Percentiles rank a stretch among this genome's conserved stretches.
Conservation (phyloP, 331 rosid genomes). For the Malus hybrid region DNA sequence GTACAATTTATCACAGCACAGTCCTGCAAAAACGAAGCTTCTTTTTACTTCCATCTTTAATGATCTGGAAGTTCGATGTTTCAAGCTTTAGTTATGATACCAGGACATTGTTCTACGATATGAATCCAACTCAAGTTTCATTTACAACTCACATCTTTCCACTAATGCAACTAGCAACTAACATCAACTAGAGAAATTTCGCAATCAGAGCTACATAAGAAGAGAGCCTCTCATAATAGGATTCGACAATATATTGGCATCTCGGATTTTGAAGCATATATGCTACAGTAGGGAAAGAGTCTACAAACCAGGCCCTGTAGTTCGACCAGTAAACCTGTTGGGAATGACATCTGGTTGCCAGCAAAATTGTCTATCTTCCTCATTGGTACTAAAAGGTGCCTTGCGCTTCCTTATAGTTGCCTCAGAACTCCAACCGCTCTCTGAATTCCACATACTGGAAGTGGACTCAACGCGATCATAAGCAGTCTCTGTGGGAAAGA, state of each 20-base stretch:
- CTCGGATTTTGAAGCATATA: constrained; percentile 42
- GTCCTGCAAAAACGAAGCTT: not conserved
- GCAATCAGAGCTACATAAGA: constrained; percentile 48
- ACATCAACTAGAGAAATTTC: constrained; percentile 29
- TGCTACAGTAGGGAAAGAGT: constrained; percentile 40
- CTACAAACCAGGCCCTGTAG: constrained; percentile 71
- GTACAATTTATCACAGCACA: not conserved
- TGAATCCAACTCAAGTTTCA: constrained; percentile 26
- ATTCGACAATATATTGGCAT: constrained; percentile 36
- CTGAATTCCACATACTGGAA: constrained; percentile 37
- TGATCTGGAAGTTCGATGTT: not conserved
- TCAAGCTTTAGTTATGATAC: not conserved
- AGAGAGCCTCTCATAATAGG: constrained; percentile 44
- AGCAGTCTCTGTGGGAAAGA: constrained; percentile 50
- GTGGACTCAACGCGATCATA: constrained; percentile 39
- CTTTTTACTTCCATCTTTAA: not conserved
- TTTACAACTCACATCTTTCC: constrained; percentile 44
- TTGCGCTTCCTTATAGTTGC: constrained; percentile 55
- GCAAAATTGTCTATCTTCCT: constrained; percentile 75
- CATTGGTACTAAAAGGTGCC: constrained; percentile 44
- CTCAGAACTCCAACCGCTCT: constrained; percentile 43
- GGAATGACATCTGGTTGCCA: constrained; percentile 64
- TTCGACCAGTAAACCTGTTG: constrained; percentile 45
- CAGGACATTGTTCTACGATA: constrained; percentile 1
- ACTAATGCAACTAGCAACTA: constrained; percentile 43